These are phyloP conservation scores for Fusarium oxysporum DNA, from an alignment of 2,329 filamentous ascomycete species.

Conservation along the genomic window DNA sequence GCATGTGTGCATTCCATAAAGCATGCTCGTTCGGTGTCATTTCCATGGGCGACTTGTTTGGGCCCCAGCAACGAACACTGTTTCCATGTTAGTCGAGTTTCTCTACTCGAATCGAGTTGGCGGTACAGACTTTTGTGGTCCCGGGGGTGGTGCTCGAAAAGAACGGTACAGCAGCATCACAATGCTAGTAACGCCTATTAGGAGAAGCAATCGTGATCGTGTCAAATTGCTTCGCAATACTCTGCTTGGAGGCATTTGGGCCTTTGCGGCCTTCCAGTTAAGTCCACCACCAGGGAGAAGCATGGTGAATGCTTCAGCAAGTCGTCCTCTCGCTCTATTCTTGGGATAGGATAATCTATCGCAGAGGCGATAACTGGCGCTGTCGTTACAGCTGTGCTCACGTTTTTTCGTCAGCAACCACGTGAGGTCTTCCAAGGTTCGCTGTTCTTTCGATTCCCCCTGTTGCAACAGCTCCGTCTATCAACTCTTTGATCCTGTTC, in stretches of 20 bases:
- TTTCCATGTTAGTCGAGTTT: constrained; percentile 28
- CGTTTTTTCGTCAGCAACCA: constrained; percentile 21
- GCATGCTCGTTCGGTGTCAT: constrained; percentile 93
- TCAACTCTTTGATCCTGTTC: constrained; percentile 5
- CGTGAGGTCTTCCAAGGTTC: constrained; percentile 3
- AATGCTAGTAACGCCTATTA: constrained; percentile 75
- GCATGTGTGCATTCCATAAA: constrained; percentile 87
- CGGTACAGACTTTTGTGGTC: constrained; percentile 85
- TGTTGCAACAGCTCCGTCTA: constrained; percentile 16
- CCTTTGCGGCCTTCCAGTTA: constrained; percentile 90
- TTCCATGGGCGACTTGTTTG: constrained; percentile 93
- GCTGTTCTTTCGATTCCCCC: background rate
- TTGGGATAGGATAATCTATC: constrained; percentile 16
- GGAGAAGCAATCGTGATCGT: constrained; percentile 80
- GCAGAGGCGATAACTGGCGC: constrained; percentile 9
- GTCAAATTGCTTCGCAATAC: constrained; percentile 78
- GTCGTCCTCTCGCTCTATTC: constrained; percentile 33
- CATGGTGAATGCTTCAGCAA: constrained; percentile 67
- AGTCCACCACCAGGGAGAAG: constrained; percentile 89
- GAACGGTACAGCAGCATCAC: constrained; percentile 89
- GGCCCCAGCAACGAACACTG: constrained; percentile 98
- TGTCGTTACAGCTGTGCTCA: constrained; percentile 15
- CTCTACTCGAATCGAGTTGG: constrained; percentile 41
- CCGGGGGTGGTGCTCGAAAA: constrained; percentile 80
- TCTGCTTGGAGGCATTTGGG: constrained; percentile 81